Base-by-base conservation (phyloP, 495 filamentous ascomycete species). In the Penicillium roqueforti region DNA sequence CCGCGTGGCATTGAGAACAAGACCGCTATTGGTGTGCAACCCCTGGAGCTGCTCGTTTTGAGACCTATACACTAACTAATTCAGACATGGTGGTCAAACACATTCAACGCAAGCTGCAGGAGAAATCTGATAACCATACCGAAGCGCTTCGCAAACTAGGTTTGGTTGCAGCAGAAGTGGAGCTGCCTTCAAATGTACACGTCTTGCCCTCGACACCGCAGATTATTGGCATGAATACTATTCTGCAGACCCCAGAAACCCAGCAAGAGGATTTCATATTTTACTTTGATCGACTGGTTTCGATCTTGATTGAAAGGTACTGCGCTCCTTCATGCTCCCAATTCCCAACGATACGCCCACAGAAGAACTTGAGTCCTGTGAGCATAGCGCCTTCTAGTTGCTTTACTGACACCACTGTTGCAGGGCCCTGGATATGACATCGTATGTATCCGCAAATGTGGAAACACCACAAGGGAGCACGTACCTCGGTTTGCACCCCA, bases 201-300 rank as follows among this genome's bases (percentile, higher is more conserved):
- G 62, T 92, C 14, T 75, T 97, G 52, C 71, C 83, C 20, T 77
- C 88, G 54, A 93, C 86, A 0, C 78, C 82, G 5, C 92, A 98
- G 67, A 74, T 97, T 37, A 70, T 79, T 28, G 92, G 82, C 19
- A 95, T 98, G 82, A 92, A 87, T 68, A 96, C 92, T 0, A 86
- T 97, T 46, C 82, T 98, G 26, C 88, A 92, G 61, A 79, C 90
- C 62, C 88, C 87, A 20, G 79, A 86, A 38, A 92, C 87, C 1
- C 72, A 84, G 10, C 81, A 87, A 37, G 93, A 95, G 57, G 91
- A 97, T 56, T 97, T 96, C 65, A 89, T 95, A 50, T 97, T 97
- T 69, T 96, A 96, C 68, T 96, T 97, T 61, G 89, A 98, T 71
- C 84, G 93, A 18, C 72, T 97, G 32, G 80, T 86, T 3, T 83